Conservation (phyloP, 352 stramenopile species). For the Phytopythium helicoides region DNA sequence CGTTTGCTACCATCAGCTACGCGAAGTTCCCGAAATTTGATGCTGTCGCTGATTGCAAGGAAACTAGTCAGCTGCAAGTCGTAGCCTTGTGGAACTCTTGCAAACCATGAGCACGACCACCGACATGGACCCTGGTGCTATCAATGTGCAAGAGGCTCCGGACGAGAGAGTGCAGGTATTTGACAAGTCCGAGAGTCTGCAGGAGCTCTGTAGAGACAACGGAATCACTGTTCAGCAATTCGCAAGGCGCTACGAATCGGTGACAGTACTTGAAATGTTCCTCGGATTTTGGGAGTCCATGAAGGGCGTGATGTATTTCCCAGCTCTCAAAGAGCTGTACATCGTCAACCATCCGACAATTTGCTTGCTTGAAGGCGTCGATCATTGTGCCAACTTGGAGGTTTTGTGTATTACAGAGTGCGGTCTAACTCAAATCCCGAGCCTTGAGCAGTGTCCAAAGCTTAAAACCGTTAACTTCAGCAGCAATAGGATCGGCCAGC, state of each 20-base stretch:
- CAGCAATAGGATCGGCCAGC: conserved; percentile 49
- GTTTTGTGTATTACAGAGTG: conserved; percentile 69
- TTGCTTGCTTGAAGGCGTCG: conserved; percentile 47
- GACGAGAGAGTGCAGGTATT: conserved; percentile 36
- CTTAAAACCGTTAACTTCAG: conserved; percentile 74
- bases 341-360: conserved; percentile 79
- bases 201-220: conserved; percentile 67
- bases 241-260: conserved; percentile 26
- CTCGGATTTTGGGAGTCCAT: conserved; percentile 77
- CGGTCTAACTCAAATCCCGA: conserved; percentile 42
- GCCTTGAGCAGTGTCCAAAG: conserved; percentile 37
- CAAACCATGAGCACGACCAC: background rate
- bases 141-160: conserved; percentile 25
- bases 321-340: conserved; percentile 55
- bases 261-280: conserved; percentile 69
- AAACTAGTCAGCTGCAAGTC: too few relatives aligned
- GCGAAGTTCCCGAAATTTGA: too few relatives aligned
- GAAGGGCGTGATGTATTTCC: conserved; percentile 64
- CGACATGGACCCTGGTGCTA: too few relatives aligned
- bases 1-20: too few relatives aligned
- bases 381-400: conserved; percentile 51
- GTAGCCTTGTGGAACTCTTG: too few relatives aligned
- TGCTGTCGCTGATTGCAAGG: too few relatives aligned
- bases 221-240: conserved; percentile 59
- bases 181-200: conserved; percentile 42